Conservation (phyloP, 495 filamentous ascomycete species). For the Friedmanniomyces simplex region DNA sequence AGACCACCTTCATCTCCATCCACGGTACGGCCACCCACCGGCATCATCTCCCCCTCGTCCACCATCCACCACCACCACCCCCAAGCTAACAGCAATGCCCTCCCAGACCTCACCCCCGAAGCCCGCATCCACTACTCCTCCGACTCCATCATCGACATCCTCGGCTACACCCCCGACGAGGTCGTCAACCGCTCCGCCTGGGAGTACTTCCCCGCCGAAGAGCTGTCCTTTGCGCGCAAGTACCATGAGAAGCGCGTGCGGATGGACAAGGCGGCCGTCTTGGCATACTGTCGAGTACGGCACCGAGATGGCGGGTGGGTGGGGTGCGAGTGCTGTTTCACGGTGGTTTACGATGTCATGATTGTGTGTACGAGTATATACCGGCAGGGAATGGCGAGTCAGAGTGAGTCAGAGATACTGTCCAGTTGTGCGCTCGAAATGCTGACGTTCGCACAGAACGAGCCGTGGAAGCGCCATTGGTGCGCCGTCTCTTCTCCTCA, state of each 20-base stretch:
- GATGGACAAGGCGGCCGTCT: constrained; percentile 75
- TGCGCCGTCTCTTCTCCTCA: constrained; percentile 68
- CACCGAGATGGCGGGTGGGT: constrained; percentile 63
- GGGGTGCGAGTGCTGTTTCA: constrained; percentile 82
- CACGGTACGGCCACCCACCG: constrained; percentile 50
- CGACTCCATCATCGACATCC: constrained; percentile 69
- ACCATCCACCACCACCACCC: too few relatives aligned
- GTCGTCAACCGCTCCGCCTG: constrained; percentile 69
- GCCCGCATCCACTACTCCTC: constrained; percentile 77
- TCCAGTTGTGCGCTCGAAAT: background rate
- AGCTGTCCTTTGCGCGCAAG: constrained; percentile 63
- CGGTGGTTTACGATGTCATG: constrained; percentile 76
- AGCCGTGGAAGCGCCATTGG: constrained; percentile 66
- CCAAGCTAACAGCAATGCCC: too few relatives aligned
- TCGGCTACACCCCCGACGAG: constrained; percentile 69
- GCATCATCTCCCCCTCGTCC: too few relatives aligned
- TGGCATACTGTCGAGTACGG: constrained; percentile 67
- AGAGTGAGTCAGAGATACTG: constrained; percentile 53
- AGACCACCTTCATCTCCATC: constrained; percentile 89
- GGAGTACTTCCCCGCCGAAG: constrained; percentile 78
- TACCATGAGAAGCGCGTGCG: constrained; percentile 63
- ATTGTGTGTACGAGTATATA: constrained; percentile 81
- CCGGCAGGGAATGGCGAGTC: constrained; percentile 53
- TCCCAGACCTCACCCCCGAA: constrained; percentile 57
- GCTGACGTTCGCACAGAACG: constrained; percentile 44